Conservation (phyloP, 257 asterid genomes). For the Solanum tarapatanum region DNA sequence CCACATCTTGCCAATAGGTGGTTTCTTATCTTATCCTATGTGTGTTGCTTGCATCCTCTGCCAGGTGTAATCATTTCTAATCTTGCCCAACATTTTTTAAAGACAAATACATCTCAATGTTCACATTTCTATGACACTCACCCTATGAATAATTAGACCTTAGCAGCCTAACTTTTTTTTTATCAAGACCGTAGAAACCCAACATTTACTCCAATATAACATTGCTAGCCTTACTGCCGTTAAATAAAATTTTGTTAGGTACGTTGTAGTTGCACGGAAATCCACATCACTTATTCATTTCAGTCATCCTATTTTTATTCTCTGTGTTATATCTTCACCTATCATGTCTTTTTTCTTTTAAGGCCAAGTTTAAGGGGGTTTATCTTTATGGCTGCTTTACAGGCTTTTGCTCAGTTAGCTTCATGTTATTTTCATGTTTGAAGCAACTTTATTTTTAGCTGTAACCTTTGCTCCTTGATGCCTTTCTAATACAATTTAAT, state of each 20-base stretch:
- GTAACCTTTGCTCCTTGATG: not conserved
- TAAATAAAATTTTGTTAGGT: not conserved
- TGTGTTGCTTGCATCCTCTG: not conserved
- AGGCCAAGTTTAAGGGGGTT: not conserved
- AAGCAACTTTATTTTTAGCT: not conserved
- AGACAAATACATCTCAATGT: not conserved
- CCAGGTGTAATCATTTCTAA: not conserved
- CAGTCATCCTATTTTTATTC: not conserved
- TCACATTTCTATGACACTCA: not conserved
- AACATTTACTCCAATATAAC: not conserved
- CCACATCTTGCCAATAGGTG: not conserved
- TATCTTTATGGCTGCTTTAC: not conserved
- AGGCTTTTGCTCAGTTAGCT: not conserved
- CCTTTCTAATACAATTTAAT: not conserved
- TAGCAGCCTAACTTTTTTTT: not conserved
- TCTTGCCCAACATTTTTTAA: not conserved
- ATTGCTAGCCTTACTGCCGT: not conserved
- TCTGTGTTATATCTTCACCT: not conserved
- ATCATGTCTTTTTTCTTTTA: not conserved
- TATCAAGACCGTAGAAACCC: not conserved
- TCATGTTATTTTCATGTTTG: not conserved
- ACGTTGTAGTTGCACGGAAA: not conserved
- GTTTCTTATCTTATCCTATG: not conserved
- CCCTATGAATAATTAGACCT: not conserved
- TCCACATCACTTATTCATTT: not conserved